Evolutionary conservation across 192 early-diverging fungal genomes (phyloP).

Genomic region (Entrophospora sp.): DNA sequence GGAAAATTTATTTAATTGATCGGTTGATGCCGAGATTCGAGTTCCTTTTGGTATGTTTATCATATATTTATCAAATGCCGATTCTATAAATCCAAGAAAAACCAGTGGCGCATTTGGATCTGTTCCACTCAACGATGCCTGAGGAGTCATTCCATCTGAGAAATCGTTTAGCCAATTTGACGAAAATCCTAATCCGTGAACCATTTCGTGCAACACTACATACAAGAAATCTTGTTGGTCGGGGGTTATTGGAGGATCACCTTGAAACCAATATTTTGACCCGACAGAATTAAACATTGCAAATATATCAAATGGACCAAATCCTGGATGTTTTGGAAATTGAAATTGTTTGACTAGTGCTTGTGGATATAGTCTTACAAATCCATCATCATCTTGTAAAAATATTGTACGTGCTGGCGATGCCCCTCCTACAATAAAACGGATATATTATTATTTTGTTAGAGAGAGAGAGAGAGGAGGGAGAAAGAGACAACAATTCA

Average conservation of each 20-base stretch:
- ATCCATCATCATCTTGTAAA: conserved; percentile 29
- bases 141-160: not conserved
- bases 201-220: conserved; percentile 29
- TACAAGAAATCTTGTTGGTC: conserved; percentile 31
- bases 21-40: not conserved
- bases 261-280: conserved; percentile 26
- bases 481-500: no score
- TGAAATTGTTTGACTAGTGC: conserved; percentile 33
- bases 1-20: not conserved
- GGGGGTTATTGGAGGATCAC: not conserved
- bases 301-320: conserved; percentile 28
- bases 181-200: conserved; percentile 37
- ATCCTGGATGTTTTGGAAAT: conserved; percentile 20
- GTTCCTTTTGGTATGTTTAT: conserved; percentile 6
- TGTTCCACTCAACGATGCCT: not conserved
- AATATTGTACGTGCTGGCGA: conserved; percentile 28
- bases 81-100: conserved; percentile 22
- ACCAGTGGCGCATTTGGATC: not conserved
- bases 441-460: no score
- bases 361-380: conserved; percentile 36
- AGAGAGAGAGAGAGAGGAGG: no score
- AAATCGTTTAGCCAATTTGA: conserved; percentile 21
- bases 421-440: conserved; percentile 24
- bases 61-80: conserved; percentile 25
- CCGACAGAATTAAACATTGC: conserved; percentile 28